Percentiles rank a stretch among this genome's conserved stretches.
Evolutionary conservation across 768 basidiomycete genomes (phyloP).

Genomic region (Collybiopsis confluens): DNA sequence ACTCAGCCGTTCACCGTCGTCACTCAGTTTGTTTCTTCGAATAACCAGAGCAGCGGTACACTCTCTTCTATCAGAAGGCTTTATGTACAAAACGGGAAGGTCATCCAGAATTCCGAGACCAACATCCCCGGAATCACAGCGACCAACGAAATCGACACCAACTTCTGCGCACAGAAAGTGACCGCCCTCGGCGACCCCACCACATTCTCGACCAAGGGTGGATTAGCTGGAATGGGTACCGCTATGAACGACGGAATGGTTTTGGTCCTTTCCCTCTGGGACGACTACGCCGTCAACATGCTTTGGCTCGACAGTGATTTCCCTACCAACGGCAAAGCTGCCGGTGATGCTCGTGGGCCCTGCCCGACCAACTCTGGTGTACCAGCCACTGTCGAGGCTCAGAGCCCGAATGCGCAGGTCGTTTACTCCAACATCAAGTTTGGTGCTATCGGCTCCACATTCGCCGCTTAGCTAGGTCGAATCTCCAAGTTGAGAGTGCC

Average conservation of each 20-base stretch:
- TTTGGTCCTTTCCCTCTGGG: constrained; percentile 21
- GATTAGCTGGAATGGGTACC: constrained; percentile 18
- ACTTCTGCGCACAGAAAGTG: constrained; percentile 29
- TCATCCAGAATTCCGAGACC: constrained; percentile 34
- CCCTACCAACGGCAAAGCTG: constrained; percentile 13
- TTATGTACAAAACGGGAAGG: constrained; percentile 39
- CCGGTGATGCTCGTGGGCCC: constrained; percentile 30
- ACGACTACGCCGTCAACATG: constrained; percentile 10
- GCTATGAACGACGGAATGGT: constrained; percentile 28
- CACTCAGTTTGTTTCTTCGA: constrained; percentile 37
- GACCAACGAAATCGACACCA: constrained; percentile 34
- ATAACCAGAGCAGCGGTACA: constrained; percentile 29
- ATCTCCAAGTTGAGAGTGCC: too few species aligned
- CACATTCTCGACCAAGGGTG: constrained; percentile 28
- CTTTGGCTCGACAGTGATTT: constrained; percentile 27
- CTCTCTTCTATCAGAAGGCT: constrained; percentile 38
- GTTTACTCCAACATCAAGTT: constrained; percentile 36
- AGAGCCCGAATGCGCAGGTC: constrained; percentile 23
- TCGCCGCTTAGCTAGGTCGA: neutral
- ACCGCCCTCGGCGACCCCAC: constrained; percentile 33
- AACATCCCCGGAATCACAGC: constrained; percentile 28
- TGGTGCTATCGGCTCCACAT: constrained; percentile 34
- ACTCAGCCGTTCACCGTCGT: constrained; percentile 35
- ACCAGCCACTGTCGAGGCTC: constrained; percentile 27
- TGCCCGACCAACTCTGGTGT: constrained; percentile 31